These are phyloP conservation scores for Coemansia reversa DNA, from an alignment of 192 early-diverging fungal genomes.

Conservation along the genomic window DNA sequence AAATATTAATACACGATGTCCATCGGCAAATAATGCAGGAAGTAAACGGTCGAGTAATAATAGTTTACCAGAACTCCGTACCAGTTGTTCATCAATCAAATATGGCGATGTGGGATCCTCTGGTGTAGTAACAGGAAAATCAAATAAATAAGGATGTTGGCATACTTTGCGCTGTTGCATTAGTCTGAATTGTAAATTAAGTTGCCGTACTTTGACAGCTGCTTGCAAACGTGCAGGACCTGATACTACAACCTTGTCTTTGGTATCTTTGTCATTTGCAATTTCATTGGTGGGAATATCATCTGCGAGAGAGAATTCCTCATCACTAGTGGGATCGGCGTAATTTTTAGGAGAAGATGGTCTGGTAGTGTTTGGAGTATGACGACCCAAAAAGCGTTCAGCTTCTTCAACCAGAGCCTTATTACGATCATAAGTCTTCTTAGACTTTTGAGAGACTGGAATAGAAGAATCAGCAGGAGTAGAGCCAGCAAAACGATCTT, in stretches of 20 bases:
- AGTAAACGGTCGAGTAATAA: conserved; percentile 79
- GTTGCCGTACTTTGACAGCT: conserved; percentile 57
- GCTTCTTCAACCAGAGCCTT: conserved; percentile 14
- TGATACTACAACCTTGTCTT: conserved; percentile 29
- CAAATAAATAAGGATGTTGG: conserved; percentile 94
- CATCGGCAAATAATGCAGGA: conserved; percentile 69
- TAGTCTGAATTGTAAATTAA: conserved; percentile 73
- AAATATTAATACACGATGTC: conserved; percentile 93
- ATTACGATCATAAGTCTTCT: background rate
- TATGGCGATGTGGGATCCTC: conserved; percentile 61
- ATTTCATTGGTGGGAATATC: background rate
- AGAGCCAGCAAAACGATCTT: conserved; percentile 8
- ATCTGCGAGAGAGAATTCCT: too few species aligned
- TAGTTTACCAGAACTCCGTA: conserved; percentile 85
- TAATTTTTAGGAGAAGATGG: too few species aligned
- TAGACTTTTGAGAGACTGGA: too few species aligned
- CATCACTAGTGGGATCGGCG: too few species aligned
- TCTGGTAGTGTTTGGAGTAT: background rate
- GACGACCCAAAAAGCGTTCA: conserved; percentile 13
- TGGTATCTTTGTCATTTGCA: conserved; percentile 29
- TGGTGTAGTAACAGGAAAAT: conserved; percentile 62
- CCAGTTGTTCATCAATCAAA: conserved; percentile 59
- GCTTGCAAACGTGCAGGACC: conserved; percentile 20
- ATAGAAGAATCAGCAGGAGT: background rate
- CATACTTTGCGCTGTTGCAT: conserved; percentile 96